Evolutionary conservation across 148 eudicot genomes (phyloP).

Genomic region (Heliamphora exappendiculata): DNA sequence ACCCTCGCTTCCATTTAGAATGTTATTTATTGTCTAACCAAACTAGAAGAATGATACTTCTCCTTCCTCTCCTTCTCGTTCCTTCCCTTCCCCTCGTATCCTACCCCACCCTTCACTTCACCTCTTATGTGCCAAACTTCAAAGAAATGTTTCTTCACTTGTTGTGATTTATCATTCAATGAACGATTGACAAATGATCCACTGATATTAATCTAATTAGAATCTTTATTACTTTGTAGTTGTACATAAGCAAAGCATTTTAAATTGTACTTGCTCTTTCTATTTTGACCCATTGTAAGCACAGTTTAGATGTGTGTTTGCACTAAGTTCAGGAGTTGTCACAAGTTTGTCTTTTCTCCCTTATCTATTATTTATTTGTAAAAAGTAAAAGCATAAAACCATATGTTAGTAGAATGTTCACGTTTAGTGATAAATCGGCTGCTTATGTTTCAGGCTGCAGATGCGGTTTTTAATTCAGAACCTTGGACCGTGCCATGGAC

Average conservation of each 20-base stretch:
- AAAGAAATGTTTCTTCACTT: no score
- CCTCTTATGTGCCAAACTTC: background rate
- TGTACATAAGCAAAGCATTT: no score
- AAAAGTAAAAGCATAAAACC: background rate
- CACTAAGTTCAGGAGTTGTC: background rate
- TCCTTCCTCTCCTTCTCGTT: background rate
- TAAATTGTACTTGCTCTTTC: no score
- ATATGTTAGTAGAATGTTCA: conserved; percentile 3
- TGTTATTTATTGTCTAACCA: background rate
- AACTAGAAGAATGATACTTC: background rate
- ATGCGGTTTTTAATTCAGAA: conserved; percentile 11
- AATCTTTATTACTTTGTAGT: no score
- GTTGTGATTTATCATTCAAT: no score
- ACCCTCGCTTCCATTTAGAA: background rate
- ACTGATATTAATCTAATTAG: no score
- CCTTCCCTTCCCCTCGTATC: background rate
- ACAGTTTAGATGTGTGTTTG: background rate
- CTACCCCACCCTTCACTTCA: background rate
- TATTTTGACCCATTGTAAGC: no score
- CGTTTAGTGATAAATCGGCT: background rate
- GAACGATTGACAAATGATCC: no score
- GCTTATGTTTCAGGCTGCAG: background rate
- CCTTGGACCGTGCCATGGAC: conserved; percentile 38
- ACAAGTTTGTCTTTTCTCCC: background rate
- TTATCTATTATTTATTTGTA: background rate